Percentiles rank a stretch among this genome's conserved stretches.
Conservation (phyloP, 108 stramenopile genomes). For the Seminavis robusta region DNA sequence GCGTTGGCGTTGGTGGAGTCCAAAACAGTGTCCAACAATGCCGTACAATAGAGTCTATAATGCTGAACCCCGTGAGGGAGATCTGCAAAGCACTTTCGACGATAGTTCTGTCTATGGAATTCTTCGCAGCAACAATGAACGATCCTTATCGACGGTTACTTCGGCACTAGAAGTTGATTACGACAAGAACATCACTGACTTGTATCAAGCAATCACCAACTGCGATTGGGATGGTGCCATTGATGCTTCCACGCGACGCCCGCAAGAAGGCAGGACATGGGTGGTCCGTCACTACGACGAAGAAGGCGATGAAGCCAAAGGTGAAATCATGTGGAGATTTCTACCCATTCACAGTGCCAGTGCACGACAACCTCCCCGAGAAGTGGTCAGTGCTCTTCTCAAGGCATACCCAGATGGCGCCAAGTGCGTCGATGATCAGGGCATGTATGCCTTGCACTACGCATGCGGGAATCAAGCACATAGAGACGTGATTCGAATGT, state of each 20-base stretch:
- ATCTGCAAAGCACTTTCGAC: no score
- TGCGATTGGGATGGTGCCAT: constrained; percentile 63
- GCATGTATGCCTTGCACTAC: constrained; percentile 82
- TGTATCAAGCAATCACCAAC: constrained; percentile 76
- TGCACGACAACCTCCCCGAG: constrained; percentile 65
- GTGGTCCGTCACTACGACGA: constrained; percentile 63
- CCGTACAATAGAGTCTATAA: no score
- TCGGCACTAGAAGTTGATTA: constrained; percentile 67
- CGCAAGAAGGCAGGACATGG: constrained; percentile 66
- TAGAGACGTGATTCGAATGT: constrained; percentile 58
- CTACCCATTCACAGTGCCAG: constrained; percentile 80
- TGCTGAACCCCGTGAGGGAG: no score
- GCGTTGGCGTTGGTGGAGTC: no score
- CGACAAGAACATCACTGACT: constrained; percentile 63
- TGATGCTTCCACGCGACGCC: constrained; percentile 22
- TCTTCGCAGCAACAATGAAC: no score
- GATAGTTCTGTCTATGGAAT: no score
- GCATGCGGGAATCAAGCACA: constrained; percentile 73
- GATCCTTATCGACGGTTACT: no score
- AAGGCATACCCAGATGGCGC: constrained; percentile 64
- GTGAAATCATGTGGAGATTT: constrained; percentile 74
- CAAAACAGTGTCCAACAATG: no score
- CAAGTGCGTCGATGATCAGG: constrained; percentile 73
- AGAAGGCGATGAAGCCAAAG: constrained; percentile 20
- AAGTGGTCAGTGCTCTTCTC: constrained; percentile 53